Conservation (phyloP, 2,329 filamentous ascomycete species). For the Trichophyton schoenleinii region DNA sequence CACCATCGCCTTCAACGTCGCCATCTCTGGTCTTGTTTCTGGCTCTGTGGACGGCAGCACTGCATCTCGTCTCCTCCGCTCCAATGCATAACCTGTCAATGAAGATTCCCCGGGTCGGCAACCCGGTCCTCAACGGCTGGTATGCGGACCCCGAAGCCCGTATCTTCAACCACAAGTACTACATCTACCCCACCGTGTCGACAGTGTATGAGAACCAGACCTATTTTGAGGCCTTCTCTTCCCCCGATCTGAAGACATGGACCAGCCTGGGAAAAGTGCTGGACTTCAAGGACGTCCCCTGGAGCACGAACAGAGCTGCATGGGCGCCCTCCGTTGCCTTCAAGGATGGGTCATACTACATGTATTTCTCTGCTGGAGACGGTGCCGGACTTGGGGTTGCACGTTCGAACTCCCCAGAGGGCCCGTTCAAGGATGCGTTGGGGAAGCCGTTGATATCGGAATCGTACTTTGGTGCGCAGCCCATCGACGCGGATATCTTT, state of each 20-base stretch:
- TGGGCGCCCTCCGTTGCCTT: conserved; percentile 39
- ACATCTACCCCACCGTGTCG: conserved; percentile 40
- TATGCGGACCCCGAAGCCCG: conserved; percentile 42
- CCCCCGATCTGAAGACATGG: conserved; percentile 38
- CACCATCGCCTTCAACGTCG: not conserved
- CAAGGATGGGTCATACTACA: conserved; percentile 36
- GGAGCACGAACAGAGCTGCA: conserved; percentile 34
- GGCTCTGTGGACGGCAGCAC: not conserved
- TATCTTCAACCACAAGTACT: conserved; percentile 36
- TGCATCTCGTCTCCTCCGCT: not conserved
- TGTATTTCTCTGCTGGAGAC: conserved; percentile 42
- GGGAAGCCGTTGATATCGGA: conserved; percentile 33
- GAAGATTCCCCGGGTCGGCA: conserved; percentile 17
- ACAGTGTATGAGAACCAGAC: conserved; percentile 36
- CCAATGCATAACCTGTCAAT: not conserved
- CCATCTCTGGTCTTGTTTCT: not conserved
- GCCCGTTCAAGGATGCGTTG: conserved; percentile 33
- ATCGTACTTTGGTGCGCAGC: conserved; percentile 37
- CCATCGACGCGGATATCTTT: conserved; percentile 37
- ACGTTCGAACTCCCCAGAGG: conserved; percentile 25
- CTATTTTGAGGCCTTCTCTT: conserved; percentile 41
- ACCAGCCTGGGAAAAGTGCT: conserved; percentile 37
- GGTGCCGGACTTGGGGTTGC: conserved; percentile 35
- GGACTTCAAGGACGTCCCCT: conserved; percentile 28
- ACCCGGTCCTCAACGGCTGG: conserved; percentile 39